phyloP scores from a whole-genome alignment of 768 basidiomycete species.

The Holtermannia corniformis region DNA sequence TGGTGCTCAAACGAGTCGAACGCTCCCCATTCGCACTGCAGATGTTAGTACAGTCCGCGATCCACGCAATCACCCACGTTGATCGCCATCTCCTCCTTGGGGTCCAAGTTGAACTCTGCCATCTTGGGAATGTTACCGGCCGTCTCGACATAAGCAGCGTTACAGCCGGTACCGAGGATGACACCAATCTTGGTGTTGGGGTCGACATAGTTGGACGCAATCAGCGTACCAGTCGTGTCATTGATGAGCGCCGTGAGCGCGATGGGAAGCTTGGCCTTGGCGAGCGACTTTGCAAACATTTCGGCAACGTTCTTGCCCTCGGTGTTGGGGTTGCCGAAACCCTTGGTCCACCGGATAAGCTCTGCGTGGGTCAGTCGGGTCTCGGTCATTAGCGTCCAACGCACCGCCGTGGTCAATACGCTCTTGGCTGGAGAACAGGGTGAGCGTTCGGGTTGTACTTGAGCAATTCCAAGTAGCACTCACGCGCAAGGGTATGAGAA shows the following conservation, averaged over 20 bases:
- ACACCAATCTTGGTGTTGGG: slow-evolving; percentile 82
- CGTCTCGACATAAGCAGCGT: slow-evolving; percentile 95
- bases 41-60: slow-evolving; percentile 8
- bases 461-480: slow-evolving; percentile 39
- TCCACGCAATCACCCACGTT: slow-evolving; percentile 63
- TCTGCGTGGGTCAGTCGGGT: slow-evolving; percentile 36
- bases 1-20: slow-evolving; percentile 95
- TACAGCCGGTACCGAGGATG: slow-evolving; percentile 97
- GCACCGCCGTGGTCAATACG: slow-evolving; percentile 74
- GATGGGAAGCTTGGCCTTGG: slow-evolving; percentile 69
- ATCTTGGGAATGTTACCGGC: slow-evolving; percentile 79
- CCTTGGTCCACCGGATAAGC: slow-evolving; percentile 99
- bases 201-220: slow-evolving; percentile 93
- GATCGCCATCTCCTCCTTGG: slow-evolving; percentile 72
- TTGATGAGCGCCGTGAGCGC: slow-evolving; percentile 81
- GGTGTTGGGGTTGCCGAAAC: slow-evolving; percentile 82
- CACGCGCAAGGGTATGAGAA: slow-evolving; percentile 94
- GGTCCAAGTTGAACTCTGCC: slow-evolving; percentile 54
- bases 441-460: slow-evolving; percentile 1
- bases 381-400: slow-evolving; percentile 1
- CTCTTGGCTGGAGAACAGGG: slow-evolving; percentile 56
- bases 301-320: slow-evolving; percentile 87
- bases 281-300: slow-evolving; percentile 79
- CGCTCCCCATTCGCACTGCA: slow-evolving; percentile 59
- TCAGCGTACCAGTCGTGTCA: slow-evolving; percentile 95